Percentiles rank a stretch among this genome's conserved stretches.
Conservation (phyloP, 129 eudicot species). For the Smallanthus sonchifolius region DNA sequence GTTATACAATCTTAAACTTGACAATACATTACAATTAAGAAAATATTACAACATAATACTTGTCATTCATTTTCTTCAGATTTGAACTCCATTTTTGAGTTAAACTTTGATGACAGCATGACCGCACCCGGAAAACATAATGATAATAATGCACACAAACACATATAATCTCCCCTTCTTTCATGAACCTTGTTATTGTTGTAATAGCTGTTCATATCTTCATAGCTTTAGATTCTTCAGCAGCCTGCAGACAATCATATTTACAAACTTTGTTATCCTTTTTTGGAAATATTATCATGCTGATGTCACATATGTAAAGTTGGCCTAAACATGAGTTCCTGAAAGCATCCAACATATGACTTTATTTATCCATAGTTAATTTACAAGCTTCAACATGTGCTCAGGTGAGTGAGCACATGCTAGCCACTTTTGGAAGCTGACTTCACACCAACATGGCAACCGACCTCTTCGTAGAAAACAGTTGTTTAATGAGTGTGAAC, state of each 20-base stretch:
- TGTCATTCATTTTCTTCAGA: conserved; percentile 15
- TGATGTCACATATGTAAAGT: conserved; percentile 10
- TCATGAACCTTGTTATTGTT: conserved; percentile 25
- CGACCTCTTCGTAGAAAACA: conserved; percentile 15
- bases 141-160: conserved; percentile 28
- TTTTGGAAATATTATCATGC: not conserved
- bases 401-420: conserved; percentile 6
- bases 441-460: conserved; percentile 19
- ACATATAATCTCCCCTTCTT: conserved; percentile 20
- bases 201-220: conserved; percentile 13
- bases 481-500: not conserved
- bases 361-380: not conserved
- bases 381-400: not conserved
- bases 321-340: not conserved
- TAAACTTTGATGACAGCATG: conserved; percentile 12
- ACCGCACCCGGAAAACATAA: conserved; percentile 22
- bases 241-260: conserved; percentile 40
- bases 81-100: conserved; percentile 18
- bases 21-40: conserved; percentile 1
- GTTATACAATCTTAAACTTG: conserved; percentile 26
- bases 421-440: conserved; percentile 9
- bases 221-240: conserved; percentile 63
- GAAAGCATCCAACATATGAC: conserved; percentile 4
- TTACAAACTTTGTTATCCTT: not conserved
- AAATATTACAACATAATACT: conserved; percentile 16